These are phyloP conservation scores for Penicillium expansum DNA, from an alignment of 2,329 filamentous ascomycete species.

Conservation along the genomic window DNA sequence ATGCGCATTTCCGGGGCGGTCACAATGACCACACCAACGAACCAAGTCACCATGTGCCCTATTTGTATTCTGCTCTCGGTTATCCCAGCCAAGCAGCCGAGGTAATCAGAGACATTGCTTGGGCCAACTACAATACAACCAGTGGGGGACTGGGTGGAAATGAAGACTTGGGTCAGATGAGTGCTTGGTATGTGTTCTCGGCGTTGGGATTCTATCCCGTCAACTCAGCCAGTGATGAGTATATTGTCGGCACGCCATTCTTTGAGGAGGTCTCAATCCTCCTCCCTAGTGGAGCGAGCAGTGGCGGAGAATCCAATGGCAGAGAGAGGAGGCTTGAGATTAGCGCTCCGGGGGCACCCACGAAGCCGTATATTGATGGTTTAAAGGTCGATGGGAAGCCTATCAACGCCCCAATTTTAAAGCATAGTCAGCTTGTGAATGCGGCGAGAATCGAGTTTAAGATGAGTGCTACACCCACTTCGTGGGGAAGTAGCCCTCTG, in stretches of 20 bases:
- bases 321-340: conserved; percentile 37
- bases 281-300: conserved; percentile 35
- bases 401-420: conserved; percentile 38
- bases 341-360: conserved; percentile 42
- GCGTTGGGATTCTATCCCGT: conserved; percentile 50
- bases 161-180: conserved; percentile 53
- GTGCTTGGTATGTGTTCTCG: conserved; percentile 51
- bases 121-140: conserved; percentile 47
- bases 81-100: conserved; percentile 42
- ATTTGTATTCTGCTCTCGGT: conserved; percentile 47
- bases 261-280: conserved; percentile 46
- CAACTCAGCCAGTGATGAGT: conserved; percentile 47
- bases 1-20: conserved; percentile 46
- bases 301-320: conserved; percentile 24
- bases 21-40: conserved; percentile 52
- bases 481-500: conserved; percentile 27
- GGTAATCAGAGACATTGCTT: conserved; percentile 39
- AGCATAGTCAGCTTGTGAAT: conserved; percentile 42
- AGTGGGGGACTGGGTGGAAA: conserved; percentile 48
- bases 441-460: conserved; percentile 45
- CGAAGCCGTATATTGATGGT: conserved; percentile 42
- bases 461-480: conserved; percentile 43
- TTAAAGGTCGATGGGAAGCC: conserved; percentile 43
- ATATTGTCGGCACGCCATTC: conserved; percentile 48
- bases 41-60: conserved; percentile 50